phyloP scores from a whole-genome alignment of 2,329 filamentous ascomycete genomes.

The Laburnicola sp. region DNA sequence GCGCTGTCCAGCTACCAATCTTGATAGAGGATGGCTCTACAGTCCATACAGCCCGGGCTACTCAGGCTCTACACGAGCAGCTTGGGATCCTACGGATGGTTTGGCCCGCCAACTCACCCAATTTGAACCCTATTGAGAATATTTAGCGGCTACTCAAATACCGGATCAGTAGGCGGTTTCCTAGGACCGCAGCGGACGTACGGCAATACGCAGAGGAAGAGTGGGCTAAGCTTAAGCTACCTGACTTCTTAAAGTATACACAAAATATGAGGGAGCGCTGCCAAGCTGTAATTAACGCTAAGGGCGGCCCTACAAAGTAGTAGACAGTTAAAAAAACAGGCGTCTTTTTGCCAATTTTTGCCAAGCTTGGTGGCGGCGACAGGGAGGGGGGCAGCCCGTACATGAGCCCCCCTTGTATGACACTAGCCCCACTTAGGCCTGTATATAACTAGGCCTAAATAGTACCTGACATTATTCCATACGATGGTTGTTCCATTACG shows the following conservation, averaged over 20 bases:
- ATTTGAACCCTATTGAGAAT: conserved; percentile 19
- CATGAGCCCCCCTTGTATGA: too few relatives aligned
- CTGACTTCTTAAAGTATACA: conserved; percentile 14
- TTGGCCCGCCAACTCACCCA: conserved; percentile 17
- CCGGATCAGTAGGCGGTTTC: conserved; percentile 11
- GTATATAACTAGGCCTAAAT: too few relatives aligned
- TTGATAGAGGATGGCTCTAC: conserved; percentile 19
- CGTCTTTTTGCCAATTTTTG: too few relatives aligned
- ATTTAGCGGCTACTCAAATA: conserved; percentile 18
- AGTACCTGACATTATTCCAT: too few relatives aligned
- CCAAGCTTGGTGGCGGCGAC: too few relatives aligned
- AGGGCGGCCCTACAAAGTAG: background rate
- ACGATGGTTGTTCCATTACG: too few relatives aligned
- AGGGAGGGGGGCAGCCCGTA: too few relatives aligned
- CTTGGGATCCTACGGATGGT: conserved; percentile 10
- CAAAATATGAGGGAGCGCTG: conserved; percentile 16
- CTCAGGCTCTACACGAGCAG: conserved; percentile 9
- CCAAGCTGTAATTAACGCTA: conserved; percentile 6
- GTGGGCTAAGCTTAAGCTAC: conserved; percentile 9
- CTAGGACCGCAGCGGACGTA: conserved; percentile 10
- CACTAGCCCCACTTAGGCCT: too few relatives aligned
- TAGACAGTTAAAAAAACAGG: too few relatives aligned
- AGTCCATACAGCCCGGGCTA: conserved; percentile 13
- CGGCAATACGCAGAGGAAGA: conserved; percentile 15
- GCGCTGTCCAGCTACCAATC: conserved; percentile 3